phyloP scores from a whole-genome alignment of 768 basidiomycete species.

The Antrodiella citrinella region DNA sequence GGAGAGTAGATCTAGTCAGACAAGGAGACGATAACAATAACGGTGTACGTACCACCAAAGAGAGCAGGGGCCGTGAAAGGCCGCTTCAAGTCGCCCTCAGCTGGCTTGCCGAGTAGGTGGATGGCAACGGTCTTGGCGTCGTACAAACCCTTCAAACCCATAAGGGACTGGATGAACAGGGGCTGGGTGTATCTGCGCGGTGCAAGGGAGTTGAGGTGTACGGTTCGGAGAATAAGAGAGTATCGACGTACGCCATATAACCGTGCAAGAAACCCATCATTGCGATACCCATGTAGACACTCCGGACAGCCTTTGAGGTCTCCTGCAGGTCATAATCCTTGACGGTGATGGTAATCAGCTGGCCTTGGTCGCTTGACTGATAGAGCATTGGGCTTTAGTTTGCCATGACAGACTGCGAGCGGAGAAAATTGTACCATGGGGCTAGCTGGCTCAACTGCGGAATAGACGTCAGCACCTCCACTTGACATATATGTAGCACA shows the following conservation, averaged over 20 bases:
- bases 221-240: neutral
- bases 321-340: slow-evolving; percentile 91
- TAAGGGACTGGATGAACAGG: slow-evolving; percentile 89
- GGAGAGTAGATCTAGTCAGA: neutral
- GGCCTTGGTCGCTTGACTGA: slow-evolving; percentile 56
- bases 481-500: too few relatives aligned
- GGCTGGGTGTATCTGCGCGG: slow-evolving; percentile 84
- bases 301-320: slow-evolving; percentile 64
- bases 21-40: neutral
- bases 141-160: slow-evolving; percentile 88
- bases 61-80: slow-evolving; percentile 78
- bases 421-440: slow-evolving; percentile 53
- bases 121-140: slow-evolving; percentile 82
- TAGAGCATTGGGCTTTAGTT: neutral
- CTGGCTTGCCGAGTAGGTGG: slow-evolving; percentile 69
- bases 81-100: slow-evolving; percentile 82
- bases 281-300: slow-evolving; percentile 29
- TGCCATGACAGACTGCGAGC: neutral
- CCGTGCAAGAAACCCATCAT: slow-evolving; percentile 72
- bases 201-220: neutral
- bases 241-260: slow-evolving; percentile 55
- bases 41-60: slow-evolving; percentile 53
- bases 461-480: too few relatives aligned
- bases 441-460: slow-evolving; percentile 61
- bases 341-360: slow-evolving; percentile 84